A percentile compares a stretch with the other conserved stretches of the same genome.
These are phyloP conservation scores for Chaetothyriales sp. DNA, from an alignment of 2,329 filamentous ascomycete species.

Conservation along the genomic window DNA sequence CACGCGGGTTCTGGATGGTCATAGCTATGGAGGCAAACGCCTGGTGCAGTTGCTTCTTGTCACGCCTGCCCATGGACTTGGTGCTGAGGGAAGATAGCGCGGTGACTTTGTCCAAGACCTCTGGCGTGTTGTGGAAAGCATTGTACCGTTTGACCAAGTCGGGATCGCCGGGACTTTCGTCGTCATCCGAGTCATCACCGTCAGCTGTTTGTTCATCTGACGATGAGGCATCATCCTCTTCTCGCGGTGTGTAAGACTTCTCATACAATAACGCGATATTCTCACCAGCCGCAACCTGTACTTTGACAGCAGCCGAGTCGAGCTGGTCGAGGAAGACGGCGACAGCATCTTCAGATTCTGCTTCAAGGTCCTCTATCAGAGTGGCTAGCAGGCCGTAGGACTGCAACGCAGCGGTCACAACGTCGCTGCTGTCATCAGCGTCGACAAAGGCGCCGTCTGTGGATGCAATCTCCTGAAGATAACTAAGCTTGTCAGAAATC, in stretches of 20 bases:
- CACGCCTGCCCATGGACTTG: slow-evolving; percentile 51
- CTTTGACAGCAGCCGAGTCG: slow-evolving; percentile 55
- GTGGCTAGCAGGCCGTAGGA: slow-evolving; percentile 72
- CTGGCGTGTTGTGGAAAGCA: slow-evolving; percentile 50
- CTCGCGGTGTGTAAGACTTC: slow-evolving; percentile 47
- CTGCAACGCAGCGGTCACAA: slow-evolving; percentile 62
- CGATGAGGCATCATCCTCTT: slow-evolving; percentile 41
- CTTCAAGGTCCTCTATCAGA: slow-evolving; percentile 59
- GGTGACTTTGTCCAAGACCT: slow-evolving; percentile 46
- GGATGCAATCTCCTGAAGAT: slow-evolving; percentile 62
- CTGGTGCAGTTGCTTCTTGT: slow-evolving; percentile 52
- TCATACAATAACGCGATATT: slow-evolving; percentile 77
- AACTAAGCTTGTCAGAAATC: slow-evolving; percentile 58
- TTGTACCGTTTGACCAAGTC: slow-evolving; percentile 50
- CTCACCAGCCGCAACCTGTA: slow-evolving; percentile 64
- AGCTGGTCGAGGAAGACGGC: slow-evolving; percentile 78
- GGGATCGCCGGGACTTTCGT: slow-evolving; percentile 24
- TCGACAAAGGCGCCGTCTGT: slow-evolving; percentile 63
- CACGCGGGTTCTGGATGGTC: slow-evolving; percentile 52
- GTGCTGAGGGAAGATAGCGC: slow-evolving; percentile 47
- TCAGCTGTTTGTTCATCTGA: slow-evolving; percentile 31
- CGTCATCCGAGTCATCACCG: slow-evolving; percentile 21
- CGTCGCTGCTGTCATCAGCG: slow-evolving; percentile 54
- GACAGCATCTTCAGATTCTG: slow-evolving; percentile 56
- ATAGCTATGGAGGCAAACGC: slow-evolving; percentile 54